Evolutionary conservation across 2,329 filamentous ascomycete genomes (phyloP).

Genomic region (Ophiostoma sp.): DNA sequence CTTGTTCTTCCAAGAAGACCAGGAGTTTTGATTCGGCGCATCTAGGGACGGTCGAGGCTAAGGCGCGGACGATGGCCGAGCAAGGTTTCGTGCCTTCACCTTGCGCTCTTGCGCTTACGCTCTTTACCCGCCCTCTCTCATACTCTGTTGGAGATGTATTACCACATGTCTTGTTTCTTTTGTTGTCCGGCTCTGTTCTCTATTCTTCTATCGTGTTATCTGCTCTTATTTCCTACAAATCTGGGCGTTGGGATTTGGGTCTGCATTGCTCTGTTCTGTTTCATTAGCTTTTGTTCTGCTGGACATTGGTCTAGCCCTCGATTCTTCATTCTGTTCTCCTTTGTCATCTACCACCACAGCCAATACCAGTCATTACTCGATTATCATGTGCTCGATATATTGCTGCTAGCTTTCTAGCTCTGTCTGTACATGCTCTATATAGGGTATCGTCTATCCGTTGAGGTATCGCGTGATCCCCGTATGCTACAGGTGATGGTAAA

Average conservation of each 20-base stretch:
- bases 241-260: constrained; percentile 24
- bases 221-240: constrained; percentile 14
- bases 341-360: neutral
- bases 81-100: neutral
- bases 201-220: neutral
- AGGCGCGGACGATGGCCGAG: no score
- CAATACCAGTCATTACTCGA: neutral
- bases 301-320: no score
- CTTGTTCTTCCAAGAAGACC: constrained; percentile 97
- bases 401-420: neutral
- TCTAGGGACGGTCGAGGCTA: neutral
- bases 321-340: neutral
- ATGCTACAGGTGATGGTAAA: neutral
- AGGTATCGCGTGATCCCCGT: neutral
- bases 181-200: neutral
- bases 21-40: constrained; percentile 64
- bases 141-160: neutral
- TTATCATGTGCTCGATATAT: neutral
- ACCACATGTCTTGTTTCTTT: neutral
- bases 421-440: neutral
- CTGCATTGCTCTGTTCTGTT: constrained; percentile 15
- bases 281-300: neutral
- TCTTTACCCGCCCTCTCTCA: neutral
- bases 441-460: constrained; percentile 6
- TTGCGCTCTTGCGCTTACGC: neutral